A percentile compares a stretch with the other conserved stretches of the same genome.
Evolutionary conservation across 345 rosid species (phyloP).

Genomic region (Eucalyptus urophylla): DNA sequence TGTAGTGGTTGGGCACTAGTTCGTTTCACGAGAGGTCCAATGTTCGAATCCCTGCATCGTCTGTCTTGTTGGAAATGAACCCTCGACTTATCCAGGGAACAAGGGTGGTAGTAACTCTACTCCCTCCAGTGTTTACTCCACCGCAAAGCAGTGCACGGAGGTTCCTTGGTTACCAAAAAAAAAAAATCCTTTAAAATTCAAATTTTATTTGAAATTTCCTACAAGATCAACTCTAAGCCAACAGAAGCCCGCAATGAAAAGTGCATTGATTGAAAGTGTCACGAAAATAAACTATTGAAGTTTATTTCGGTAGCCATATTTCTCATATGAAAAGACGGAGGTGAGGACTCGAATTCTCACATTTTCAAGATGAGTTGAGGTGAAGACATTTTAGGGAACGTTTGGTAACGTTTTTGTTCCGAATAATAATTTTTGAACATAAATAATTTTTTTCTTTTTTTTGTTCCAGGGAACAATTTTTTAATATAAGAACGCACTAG

Average conservation of each 20-base stretch:
- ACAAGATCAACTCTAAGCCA: accelerated
- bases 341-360: accelerated
- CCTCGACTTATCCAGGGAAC: too few species aligned
- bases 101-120: too few species aligned
- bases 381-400: accelerated
- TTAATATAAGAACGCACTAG: accelerated
- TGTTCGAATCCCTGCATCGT: too few species aligned
- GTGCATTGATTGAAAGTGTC: accelerated
- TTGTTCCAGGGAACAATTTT: accelerated
- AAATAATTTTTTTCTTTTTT: too few species aligned
- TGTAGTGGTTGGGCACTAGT: too few species aligned
- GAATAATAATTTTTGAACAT: accelerated
- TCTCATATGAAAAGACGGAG: too few species aligned
- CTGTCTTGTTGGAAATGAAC: too few species aligned
- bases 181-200: not conserved
- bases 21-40: too few species aligned
- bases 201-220: not conserved
- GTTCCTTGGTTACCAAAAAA: too few species aligned
- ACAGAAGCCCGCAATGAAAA: accelerated
- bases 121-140: too few species aligned
- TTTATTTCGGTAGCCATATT: accelerated
- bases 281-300: accelerated
- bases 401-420: accelerated
- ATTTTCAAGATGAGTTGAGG: accelerated
- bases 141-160: too few species aligned